Base-by-base conservation (phyloP, 2,329 filamentous ascomycete genomes). In the Nectriaceae sp. region DNA sequence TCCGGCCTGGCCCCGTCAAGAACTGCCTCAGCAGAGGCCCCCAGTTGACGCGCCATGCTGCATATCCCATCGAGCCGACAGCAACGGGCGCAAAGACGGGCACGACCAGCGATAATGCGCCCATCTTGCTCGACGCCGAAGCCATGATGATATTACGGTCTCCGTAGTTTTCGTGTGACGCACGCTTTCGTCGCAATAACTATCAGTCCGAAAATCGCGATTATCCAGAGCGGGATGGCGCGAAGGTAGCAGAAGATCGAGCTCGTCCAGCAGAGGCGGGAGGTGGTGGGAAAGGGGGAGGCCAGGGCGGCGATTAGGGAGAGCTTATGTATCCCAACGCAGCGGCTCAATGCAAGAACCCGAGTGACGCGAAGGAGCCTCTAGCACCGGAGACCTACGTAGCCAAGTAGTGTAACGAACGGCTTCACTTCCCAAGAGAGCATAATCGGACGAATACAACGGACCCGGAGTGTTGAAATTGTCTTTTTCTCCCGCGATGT, bases 1-100 rank as follows among this genome's bases (percentile, higher is more conserved):
- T 75, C 44, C 77, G 71, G 3, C 79, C 80, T 0, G 80, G 79
- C 0, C 79, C 80, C 0, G 76, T 80, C 50, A 79, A 65, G 61
- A 82, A 83, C 21, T 67, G 56, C 44, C 65, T 62, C 11, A 75
- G 50, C 19, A 71, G 50, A 2, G 53, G 53, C 15, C 58, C 55
- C 68, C 75, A 76, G 58, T 80, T 68, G 49, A 75, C 60, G 48
- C 72, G 71, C 49, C 71, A 73, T 3, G 75, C 70, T 2, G 72
- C 74, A 58, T 80, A 82, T 16, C 73, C 77, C 16, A 73, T 60
- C 1, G 70, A 70, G 5, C 71, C 75, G 2, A 73, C 54, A 13
- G 64, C 63, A 13, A 74, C 60, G 2, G 78, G 75, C 42, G 75
- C 49, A 35, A 79, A 57, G 35, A 76, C 62, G 21, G 75, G 73